Evolutionary conservation across 139 green algal genomes (phyloP).

Genomic region (Zygnema circumcarinatum): DNA sequence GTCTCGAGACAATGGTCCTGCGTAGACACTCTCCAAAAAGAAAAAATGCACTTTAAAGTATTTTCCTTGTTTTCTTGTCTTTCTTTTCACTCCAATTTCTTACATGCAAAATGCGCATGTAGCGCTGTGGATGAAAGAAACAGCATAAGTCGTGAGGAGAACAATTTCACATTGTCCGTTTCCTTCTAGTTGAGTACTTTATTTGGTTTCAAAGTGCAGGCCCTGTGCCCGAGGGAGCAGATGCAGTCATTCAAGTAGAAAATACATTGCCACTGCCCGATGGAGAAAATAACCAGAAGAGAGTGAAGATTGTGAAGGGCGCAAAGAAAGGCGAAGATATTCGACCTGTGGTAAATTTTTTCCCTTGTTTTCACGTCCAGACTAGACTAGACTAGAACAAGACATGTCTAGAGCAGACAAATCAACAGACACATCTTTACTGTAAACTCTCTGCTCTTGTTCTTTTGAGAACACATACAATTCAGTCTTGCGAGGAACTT

Average conservation of each 20-base stretch:
- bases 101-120: neutral
- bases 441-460: no score
- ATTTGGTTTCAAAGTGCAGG: no score
- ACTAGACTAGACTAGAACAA: neutral
- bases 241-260: constrained; percentile 65
- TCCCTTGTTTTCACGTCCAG: no score
- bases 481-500: no score
- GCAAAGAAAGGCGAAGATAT: constrained; percentile 63
- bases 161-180: neutral
- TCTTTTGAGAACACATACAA: no score
- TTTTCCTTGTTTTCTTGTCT: no score
- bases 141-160: neutral
- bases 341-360: constrained; percentile 53
- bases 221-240: constrained; percentile 59
- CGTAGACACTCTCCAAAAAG: no score
- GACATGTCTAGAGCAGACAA: no score
- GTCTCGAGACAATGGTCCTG: no score
- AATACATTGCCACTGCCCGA: constrained; percentile 47
- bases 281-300: neutral
- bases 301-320: constrained; percentile 36
- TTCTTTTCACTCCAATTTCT: neutral
- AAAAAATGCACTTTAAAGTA: no score
- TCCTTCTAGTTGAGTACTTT: no score
- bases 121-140: neutral
- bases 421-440: no score